phyloP scores from a whole-genome alignment of 805 yeast species.

The Zygosaccharomyces gambellarensis region DNA sequence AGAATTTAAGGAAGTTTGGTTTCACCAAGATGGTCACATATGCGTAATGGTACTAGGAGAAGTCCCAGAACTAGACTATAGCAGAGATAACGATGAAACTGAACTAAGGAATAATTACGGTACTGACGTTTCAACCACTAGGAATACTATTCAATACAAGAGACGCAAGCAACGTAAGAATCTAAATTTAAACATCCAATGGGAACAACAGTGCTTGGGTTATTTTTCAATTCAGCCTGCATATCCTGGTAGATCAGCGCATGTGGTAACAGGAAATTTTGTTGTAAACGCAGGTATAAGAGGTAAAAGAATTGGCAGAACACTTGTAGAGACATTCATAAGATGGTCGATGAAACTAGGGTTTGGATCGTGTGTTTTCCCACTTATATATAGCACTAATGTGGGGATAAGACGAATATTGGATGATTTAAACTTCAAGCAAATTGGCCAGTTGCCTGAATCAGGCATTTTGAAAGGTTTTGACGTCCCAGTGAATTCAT shows the following conservation, averaged over 20 bases:
- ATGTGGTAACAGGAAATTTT: constrained; percentile 85
- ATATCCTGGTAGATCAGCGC: constrained; percentile 89
- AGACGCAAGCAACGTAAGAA: constrained; percentile 29
- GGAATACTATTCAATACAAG: constrained; percentile 25
- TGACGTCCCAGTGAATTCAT: constrained; percentile 79
- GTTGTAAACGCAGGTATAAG: constrained; percentile 90
- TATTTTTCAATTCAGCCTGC: constrained; percentile 80
- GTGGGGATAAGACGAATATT: constrained; percentile 74
- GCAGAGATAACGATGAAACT: constrained; percentile 17
- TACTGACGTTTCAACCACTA: constrained; percentile 21
- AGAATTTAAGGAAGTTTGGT: constrained; percentile 83
- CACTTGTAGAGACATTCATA: constrained; percentile 74
- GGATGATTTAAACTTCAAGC: constrained; percentile 68
- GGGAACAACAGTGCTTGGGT: constrained; percentile 93
- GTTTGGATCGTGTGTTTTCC: constrained; percentile 77
- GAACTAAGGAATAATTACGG: constrained; percentile 21
- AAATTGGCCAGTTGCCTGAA: constrained; percentile 76
- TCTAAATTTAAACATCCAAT: constrained; percentile 46
- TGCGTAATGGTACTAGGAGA: constrained; percentile 72
- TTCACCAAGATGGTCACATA: constrained; percentile 46
- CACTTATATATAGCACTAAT: constrained; percentile 84
- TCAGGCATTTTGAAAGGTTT: constrained; percentile 86
- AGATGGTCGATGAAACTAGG: constrained; percentile 92
- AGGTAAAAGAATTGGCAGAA: constrained; percentile 85
- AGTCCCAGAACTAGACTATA: constrained; percentile 44